Conservation (phyloP, 1,139 yeast genomes). For the Hemisphaericaspora lyxosophila region DNA sequence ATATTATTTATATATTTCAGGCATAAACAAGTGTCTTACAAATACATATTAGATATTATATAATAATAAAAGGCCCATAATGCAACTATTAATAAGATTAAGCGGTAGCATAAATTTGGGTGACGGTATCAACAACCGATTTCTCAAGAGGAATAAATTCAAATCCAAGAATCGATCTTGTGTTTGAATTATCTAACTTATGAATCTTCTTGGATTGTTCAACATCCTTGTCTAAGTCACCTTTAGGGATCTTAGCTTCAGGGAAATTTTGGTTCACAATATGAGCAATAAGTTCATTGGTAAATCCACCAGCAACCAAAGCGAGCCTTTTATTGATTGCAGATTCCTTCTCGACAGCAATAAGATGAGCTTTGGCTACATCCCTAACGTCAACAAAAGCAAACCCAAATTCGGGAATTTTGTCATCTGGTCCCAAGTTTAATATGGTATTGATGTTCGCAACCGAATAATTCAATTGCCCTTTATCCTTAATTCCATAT, state of each 20-base stretch:
- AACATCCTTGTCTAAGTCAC: constrained; percentile 14
- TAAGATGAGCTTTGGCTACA: constrained; percentile 52
- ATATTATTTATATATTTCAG: no score
- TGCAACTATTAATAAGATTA: no score
- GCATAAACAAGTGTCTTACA: no score
- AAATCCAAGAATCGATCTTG: constrained; percentile 35
- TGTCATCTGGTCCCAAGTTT: constrained; percentile 13
- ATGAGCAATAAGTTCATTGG: constrained; percentile 31
- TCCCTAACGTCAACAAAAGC: constrained; percentile 52
- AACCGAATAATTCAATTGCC: constrained; percentile 33
- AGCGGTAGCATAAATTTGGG: constrained; percentile 34
- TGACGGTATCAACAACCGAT: constrained; percentile 41
- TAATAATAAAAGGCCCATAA: no score
- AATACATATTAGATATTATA: no score
- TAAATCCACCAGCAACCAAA: constrained; percentile 24
- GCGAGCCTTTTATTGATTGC: constrained; percentile 25
- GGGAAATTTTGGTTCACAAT: constrained; percentile 24
- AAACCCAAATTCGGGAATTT: constrained; percentile 19
- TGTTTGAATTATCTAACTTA: constrained; percentile 17
- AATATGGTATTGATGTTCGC: constrained; percentile 31
- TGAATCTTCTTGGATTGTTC: constrained; percentile 20
- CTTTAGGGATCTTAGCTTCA: constrained; percentile 14
- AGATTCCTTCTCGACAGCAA: constrained; percentile 33
- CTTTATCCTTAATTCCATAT: constrained; percentile 27
- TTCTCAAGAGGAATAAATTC: constrained; percentile 35